phyloP scores from a whole-genome alignment of 2,329 filamentous ascomycete genomes.

The Fusarium sp. region DNA sequence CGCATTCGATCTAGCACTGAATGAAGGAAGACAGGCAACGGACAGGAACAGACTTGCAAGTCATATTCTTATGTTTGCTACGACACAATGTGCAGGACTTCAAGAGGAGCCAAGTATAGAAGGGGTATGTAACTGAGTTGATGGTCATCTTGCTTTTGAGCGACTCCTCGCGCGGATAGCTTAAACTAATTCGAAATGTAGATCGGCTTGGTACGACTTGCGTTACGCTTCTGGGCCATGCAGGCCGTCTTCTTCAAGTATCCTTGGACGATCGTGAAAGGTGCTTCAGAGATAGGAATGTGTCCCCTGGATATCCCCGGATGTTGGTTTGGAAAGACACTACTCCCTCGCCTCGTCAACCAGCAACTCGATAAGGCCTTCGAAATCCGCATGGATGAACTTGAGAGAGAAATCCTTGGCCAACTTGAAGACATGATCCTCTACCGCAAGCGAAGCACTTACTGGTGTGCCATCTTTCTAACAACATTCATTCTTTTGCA shows the following conservation, averaged over 20 bases:
- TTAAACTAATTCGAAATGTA: not conserved
- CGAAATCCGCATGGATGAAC: not conserved
- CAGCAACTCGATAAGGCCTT: not conserved
- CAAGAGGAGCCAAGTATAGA: not conserved
- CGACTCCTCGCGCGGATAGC: fast-evolving
- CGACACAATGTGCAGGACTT: not conserved
- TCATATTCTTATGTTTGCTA: not conserved
- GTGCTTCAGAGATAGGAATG: not conserved
- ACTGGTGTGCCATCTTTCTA: not conserved
- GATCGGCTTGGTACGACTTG: not conserved
- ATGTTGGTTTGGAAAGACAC: not conserved
- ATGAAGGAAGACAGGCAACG: not conserved
- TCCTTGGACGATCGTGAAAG: not conserved
- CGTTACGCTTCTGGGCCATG: not conserved
- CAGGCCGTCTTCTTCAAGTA: not conserved
- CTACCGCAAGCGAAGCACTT: not conserved
- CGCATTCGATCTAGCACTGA: not conserved
- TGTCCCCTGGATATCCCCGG: fast-evolving
- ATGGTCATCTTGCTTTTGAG: fast-evolving
- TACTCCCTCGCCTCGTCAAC: not conserved
- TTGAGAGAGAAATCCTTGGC: not conserved
- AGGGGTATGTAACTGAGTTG: not conserved
- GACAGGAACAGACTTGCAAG: not conserved
- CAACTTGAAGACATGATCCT: not conserved
- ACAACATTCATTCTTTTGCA: not conserved